phyloP scores from a whole-genome alignment of 2,329 filamentous ascomycete genomes.

The Talaromyces atroroseus region DNA sequence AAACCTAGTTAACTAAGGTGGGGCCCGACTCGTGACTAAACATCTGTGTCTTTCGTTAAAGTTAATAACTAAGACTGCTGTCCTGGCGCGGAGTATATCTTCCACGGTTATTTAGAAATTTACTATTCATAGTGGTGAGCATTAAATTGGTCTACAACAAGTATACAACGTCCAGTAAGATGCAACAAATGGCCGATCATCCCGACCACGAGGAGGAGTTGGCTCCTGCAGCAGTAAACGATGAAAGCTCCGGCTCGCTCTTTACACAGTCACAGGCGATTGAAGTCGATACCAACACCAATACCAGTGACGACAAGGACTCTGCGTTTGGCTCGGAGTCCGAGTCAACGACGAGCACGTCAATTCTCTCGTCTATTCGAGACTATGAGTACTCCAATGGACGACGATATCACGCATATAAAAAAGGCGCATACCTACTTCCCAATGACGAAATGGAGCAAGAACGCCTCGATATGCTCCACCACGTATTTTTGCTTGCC shows the following conservation, averaged over 20 bases:
- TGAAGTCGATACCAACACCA: constrained; percentile 3
- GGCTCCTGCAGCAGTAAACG: not conserved
- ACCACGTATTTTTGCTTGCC: constrained; percentile 44
- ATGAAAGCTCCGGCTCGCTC: not conserved
- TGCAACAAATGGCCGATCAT: not conserved
- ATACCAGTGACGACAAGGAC: constrained; percentile 1
- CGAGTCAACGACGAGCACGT: constrained; percentile 3
- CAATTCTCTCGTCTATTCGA: constrained; percentile 1
- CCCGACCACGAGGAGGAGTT: not conserved
- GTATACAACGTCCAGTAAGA: too few species aligned
- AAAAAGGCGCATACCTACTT: constrained; percentile 3
- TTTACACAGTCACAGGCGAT: not conserved
- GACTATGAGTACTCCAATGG: constrained; percentile 8
- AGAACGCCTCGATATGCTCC: constrained; percentile 5
- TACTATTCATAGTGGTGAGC: too few species aligned
- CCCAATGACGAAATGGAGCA: constrained; percentile 12
- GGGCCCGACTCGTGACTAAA: too few species aligned
- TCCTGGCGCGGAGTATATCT: too few species aligned
- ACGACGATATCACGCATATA: constrained; percentile 9
- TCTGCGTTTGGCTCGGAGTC: not conserved
- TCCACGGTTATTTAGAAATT: too few species aligned
- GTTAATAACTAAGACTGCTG: too few species aligned
- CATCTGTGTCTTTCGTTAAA: too few species aligned
- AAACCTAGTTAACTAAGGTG: too few species aligned
- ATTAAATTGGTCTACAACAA: too few species aligned